Evolutionary conservation across 2,329 filamentous ascomycete genomes (phyloP).

Genomic region (Ceratocystis huliohia): DNA sequence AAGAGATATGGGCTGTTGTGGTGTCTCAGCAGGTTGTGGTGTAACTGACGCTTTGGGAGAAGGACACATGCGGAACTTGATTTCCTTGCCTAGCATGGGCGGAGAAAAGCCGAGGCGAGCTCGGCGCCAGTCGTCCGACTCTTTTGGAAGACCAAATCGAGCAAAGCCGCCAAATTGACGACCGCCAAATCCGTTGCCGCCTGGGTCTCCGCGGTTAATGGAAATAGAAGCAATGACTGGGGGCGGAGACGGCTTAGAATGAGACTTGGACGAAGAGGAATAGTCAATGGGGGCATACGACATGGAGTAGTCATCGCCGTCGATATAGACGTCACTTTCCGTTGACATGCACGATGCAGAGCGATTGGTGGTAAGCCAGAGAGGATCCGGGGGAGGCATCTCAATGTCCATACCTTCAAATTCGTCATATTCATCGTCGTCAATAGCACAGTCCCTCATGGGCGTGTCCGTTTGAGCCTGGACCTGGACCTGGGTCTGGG

Average conservation of each 20-base stretch:
- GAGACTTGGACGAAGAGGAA: neutral
- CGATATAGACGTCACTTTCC: constrained; percentile 15
- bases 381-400: constrained; percentile 28
- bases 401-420: constrained; percentile 24
- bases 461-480: neutral
- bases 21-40: neutral
- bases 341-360: constrained; percentile 10
- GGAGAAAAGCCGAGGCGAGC: constrained; percentile 49
- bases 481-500: constrained; percentile 26
- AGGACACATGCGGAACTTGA: constrained; percentile 66
- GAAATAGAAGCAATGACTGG: neutral
- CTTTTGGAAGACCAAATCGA: constrained; percentile 5
- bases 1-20: neutral
- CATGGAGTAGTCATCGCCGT: constrained; percentile 26
- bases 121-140: constrained; percentile 16
- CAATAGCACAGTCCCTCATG: constrained; percentile 25
- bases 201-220: neutral
- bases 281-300: constrained; percentile 26
- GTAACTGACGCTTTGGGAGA: constrained; percentile 62
- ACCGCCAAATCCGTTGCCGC: neutral
- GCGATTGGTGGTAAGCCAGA: constrained; percentile 27
- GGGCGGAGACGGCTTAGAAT: neutral
- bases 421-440: constrained; percentile 16
- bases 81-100: constrained; percentile 76
- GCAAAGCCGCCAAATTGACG: constrained; percentile 14